Evolutionary conservation across 2,329 filamentous ascomycete species (phyloP), one percentile per base, ranked within the genome.

Genomic region (Rugonectria rugulosa): DNA sequence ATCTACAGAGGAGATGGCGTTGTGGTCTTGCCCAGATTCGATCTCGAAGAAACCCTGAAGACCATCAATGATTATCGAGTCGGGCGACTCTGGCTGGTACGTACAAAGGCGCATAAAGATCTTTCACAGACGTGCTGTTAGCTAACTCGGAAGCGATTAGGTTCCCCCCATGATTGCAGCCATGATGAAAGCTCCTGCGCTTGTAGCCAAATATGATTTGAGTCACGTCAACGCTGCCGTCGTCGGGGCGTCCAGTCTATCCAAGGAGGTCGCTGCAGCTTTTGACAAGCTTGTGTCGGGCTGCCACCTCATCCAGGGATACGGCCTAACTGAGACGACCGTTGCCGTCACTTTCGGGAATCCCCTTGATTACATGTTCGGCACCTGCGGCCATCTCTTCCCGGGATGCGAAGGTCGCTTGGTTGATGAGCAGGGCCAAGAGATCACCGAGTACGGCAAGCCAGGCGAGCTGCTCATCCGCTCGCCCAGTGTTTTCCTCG

Each of bases 41-140:
- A 51, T 43, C 40, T 51, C 3, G 47, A 51, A 6, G 47, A 51
- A n/a, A 51, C 47, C 11, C 47, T 51, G n/a, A 51, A 51, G 23
- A 51, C 47, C 4, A 51, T 51, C 6, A 17, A 51, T 4, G 47
- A 51, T 24, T 51, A 51, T n/a, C n/a, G n/a, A 21, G 43, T 51
- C 31, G 47, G 38, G 36, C 29, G 47, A 19, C 47, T 51, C 21
- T 51, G 47, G 47, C 23, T 51, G 27, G 47, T 51, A 43, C 6
- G 47, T 49, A 12, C 3, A 36, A 15, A 27, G 12, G 2, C 10
- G 1, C 12, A 7, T 27, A 27, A 36, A 6, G 14, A 24, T 8
- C 7, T 5, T 21, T 34, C 19, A 7, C 23, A 4, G 9, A 17
- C 15, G 31, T 1, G 6, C 8, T 17, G 10, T 34, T 29, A 9